A percentile compares a stretch with the other conserved stretches of the same genome.
Conservation (phyloP, 257 asterid genomes). For the Solanum gandarillasii region DNA sequence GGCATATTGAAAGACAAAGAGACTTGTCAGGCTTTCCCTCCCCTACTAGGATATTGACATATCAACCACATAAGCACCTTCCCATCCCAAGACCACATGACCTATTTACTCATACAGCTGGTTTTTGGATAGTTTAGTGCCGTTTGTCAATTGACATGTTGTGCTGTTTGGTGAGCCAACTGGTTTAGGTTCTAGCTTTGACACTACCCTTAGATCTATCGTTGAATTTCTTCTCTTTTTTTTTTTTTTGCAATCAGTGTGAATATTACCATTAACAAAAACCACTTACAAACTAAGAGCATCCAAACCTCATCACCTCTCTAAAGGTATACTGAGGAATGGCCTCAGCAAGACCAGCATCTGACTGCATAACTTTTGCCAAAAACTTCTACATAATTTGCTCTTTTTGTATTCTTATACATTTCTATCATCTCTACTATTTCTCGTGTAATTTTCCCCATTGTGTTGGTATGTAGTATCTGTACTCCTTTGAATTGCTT, state of each 20-base stretch:
- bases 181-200: neutral
- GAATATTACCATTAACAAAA: no score
- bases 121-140: neutral
- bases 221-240: neutral
- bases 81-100: neutral
- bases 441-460: neutral
- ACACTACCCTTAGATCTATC: neutral
- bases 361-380: neutral
- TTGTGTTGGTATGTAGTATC: neutral
- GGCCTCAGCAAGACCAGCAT: neutral
- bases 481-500: neutral
- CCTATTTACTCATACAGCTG: neutral
- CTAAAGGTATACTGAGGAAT: neutral
- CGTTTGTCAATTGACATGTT: neutral
- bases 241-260: neutral
- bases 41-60: constrained; percentile 9
- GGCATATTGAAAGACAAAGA: neutral
- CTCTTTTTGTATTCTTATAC: neutral
- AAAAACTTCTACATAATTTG: neutral
- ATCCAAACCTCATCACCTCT: neutral
- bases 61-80: neutral
- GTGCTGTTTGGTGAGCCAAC: neutral
- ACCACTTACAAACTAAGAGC: neutral
- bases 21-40: neutral
- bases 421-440: neutral